These are phyloP conservation scores for Esteya vermicola DNA, from an alignment of 2,329 filamentous ascomycete genomes.

Conservation along the genomic window DNA sequence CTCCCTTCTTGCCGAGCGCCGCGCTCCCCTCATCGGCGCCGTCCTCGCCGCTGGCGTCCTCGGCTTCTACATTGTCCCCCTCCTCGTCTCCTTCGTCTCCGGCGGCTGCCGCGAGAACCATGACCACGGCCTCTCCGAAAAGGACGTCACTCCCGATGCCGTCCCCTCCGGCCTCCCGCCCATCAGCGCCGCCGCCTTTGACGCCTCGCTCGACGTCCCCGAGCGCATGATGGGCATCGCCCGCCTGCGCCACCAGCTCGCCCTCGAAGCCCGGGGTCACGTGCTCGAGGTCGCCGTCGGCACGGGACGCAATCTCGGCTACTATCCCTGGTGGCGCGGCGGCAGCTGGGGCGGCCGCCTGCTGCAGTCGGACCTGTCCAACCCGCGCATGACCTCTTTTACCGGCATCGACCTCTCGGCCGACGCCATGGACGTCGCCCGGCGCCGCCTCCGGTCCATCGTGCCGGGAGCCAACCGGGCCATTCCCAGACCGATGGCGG, in stretches of 20 bases:
- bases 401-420: conserved; percentile 48
- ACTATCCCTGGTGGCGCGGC: conserved; percentile 38
- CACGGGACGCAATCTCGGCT: conserved; percentile 45
- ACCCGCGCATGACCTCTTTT: conserved; percentile 33
- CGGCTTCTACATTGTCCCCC: conserved; percentile 10
- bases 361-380: background rate
- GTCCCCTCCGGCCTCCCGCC: conserved; percentile 19
- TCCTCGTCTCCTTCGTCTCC: conserved; percentile 9
- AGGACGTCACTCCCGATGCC: conserved; percentile 3
- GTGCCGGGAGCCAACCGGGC: conserved; percentile 24
- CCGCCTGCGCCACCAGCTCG: conserved; percentile 33
- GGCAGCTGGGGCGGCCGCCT: background rate
- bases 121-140: conserved; percentile 1
- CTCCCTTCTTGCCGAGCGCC: conserved; percentile 14
- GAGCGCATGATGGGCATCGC: conserved; percentile 44
- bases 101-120: conserved; percentile 7
- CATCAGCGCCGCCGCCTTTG: conserved; percentile 38
- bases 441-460: conserved; percentile 31
- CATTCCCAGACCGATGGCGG: conserved; percentile 21
- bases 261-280: conserved; percentile 33
- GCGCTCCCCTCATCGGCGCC: conserved; percentile 11
- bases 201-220: conserved; percentile 40
- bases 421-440: conserved; percentile 45
- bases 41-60: conserved; percentile 12
- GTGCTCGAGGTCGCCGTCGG: conserved; percentile 51